A percentile compares a stretch with the other conserved stretches of the same genome.
Conservation (phyloP, 768 basidiomycete genomes). For the Rhizopogon vulgaris region DNA sequence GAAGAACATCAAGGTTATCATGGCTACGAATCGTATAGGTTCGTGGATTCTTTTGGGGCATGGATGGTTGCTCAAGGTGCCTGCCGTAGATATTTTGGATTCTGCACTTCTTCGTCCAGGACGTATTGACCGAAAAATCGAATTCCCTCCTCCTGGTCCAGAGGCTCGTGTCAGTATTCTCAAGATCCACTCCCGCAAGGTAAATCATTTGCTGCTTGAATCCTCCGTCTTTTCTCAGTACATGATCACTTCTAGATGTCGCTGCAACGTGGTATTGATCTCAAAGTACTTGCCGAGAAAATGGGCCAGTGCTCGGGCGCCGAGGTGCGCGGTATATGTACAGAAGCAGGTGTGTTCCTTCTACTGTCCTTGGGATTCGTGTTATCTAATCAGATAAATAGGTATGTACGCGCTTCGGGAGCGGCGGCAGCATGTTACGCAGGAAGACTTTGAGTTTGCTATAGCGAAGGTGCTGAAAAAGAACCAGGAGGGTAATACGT, state of each 20-base stretch:
- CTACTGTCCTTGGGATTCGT: background rate
- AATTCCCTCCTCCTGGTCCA: slow-evolving; percentile 96
- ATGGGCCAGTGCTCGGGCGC: slow-evolving; percentile 99
- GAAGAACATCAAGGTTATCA: slow-evolving; percentile 85
- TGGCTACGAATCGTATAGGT: slow-evolving; percentile 98
- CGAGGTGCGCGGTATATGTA: slow-evolving; percentile 95
- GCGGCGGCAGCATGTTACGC: slow-evolving; percentile 93
- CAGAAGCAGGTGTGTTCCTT: slow-evolving; percentile 73
- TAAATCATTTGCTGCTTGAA: slow-evolving; percentile 17
- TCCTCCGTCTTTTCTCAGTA: background rate
- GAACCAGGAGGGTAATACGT: slow-evolving; percentile 92
- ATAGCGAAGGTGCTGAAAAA: slow-evolving; percentile 97
- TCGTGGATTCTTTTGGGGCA: slow-evolving; percentile 6
- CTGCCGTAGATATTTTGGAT: slow-evolving; percentile 77
- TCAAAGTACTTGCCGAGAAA: slow-evolving; percentile 94
- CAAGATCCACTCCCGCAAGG: slow-evolving; percentile 94
- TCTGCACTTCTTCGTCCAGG: slow-evolving; percentile 89
- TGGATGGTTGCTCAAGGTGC: background rate
- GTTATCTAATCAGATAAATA: slow-evolving; percentile 17
- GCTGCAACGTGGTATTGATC: slow-evolving; percentile 92
- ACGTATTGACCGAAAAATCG: slow-evolving; percentile 95
- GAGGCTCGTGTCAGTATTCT: slow-evolving; percentile 97
- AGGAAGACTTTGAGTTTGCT: slow-evolving; percentile 98
- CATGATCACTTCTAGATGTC: slow-evolving; percentile 64
- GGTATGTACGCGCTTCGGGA: slow-evolving; percentile 98